Conservation (phyloP, 768 basidiomycete genomes). For the Pisolithus orientalis region DNA sequence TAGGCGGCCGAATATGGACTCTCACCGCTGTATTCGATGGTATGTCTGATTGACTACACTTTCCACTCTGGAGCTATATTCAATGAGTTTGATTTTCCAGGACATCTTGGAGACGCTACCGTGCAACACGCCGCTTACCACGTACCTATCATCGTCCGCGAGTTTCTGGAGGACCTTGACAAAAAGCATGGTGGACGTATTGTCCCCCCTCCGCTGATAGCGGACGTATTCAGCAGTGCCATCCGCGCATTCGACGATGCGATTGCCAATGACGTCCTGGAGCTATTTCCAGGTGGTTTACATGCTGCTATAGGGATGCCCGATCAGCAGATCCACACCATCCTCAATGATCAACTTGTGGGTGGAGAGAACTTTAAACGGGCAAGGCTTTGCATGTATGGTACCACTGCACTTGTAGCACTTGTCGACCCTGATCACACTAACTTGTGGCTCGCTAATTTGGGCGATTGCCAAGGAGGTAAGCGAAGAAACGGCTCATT, state of each 20-base stretch:
- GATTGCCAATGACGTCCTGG: constrained; percentile 58
- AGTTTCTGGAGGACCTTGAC: constrained; percentile 44
- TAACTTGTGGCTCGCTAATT: constrained; percentile 74
- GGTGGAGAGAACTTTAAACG: constrained; percentile 59
- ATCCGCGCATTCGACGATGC: constrained; percentile 61
- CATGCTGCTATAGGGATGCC: constrained; percentile 44
- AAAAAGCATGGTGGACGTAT: constrained; percentile 32
- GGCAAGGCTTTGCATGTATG: constrained; percentile 70
- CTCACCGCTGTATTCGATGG: constrained; percentile 70
- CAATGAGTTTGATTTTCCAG: constrained; percentile 25
- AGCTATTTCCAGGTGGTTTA: constrained; percentile 53
- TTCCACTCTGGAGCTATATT: constrained; percentile 3
- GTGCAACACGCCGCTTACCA: constrained; percentile 65
- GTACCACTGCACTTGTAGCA: constrained; percentile 70
- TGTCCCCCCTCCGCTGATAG: constrained; percentile 44
- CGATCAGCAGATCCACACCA: constrained; percentile 47
- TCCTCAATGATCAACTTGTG: constrained; percentile 58
- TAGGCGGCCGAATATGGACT: constrained; percentile 54
- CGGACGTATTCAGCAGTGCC: constrained; percentile 49
- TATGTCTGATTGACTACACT: constrained; percentile 20
- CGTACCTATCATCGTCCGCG: constrained; percentile 59
- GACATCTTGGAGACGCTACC: constrained; percentile 64
- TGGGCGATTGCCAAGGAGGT: constrained; percentile 80
- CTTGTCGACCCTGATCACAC: constrained; percentile 63
- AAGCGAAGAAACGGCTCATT: constrained; percentile 20